phyloP scores from a whole-genome alignment of 495 filamentous ascomycete genomes.

The Tricharina praecox region DNA sequence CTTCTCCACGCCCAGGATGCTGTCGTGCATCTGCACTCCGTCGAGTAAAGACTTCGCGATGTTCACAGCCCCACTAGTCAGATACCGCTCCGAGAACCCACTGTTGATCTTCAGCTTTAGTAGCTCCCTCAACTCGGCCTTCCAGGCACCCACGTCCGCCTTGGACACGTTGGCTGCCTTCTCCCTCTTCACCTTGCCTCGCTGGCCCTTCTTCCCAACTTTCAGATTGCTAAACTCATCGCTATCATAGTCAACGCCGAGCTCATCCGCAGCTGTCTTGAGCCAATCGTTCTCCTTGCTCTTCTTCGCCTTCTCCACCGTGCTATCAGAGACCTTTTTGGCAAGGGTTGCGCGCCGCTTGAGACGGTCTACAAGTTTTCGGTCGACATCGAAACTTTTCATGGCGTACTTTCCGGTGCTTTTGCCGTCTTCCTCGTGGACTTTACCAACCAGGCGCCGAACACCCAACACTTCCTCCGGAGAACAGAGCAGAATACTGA shows the following conservation, averaged over 20 bases:
- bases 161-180: slow-evolving; percentile 48
- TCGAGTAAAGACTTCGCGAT: slow-evolving; percentile 57
- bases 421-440: slow-evolving; percentile 41
- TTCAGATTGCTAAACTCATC: slow-evolving; percentile 56
- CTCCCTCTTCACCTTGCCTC: slow-evolving; percentile 55
- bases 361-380: slow-evolving; percentile 55
- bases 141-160: slow-evolving; percentile 45
- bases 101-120: slow-evolving; percentile 67
- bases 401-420: slow-evolving; percentile 31
- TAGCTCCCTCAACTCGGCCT: slow-evolving; percentile 45
- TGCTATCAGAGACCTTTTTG: slow-evolving; percentile 67
- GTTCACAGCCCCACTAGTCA: slow-evolving; percentile 65
- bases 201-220: slow-evolving; percentile 45
- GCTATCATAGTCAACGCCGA: slow-evolving; percentile 84
- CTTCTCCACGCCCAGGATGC: slow-evolving; percentile 48
- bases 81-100: slow-evolving; percentile 79
- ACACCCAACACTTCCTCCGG: slow-evolving; percentile 81
- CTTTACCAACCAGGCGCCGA: slow-evolving; percentile 67
- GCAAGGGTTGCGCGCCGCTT: slow-evolving; percentile 58
- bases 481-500: slow-evolving; percentile 71
- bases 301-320: slow-evolving; percentile 71
- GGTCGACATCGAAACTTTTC: slow-evolving; percentile 61
- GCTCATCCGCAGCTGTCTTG: slow-evolving; percentile 67
- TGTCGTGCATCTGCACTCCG: slow-evolving; percentile 35
- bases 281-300: slow-evolving; percentile 73